Evolutionary conservation across 495 filamentous ascomycete genomes (phyloP).

Genomic region (Aspergillus cristatus): DNA sequence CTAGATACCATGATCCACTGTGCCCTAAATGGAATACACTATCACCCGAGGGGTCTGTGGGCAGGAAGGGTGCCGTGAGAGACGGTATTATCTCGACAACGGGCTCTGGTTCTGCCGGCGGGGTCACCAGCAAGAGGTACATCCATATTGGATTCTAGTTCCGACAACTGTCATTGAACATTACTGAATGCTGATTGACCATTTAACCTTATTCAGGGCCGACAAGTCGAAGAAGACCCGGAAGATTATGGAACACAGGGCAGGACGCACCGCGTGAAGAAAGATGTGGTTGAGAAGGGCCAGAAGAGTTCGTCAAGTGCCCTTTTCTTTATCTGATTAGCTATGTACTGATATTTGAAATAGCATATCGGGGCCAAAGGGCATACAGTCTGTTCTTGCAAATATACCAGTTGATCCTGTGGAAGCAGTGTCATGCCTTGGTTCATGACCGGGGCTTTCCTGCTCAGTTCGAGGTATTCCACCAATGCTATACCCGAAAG

Average conservation of each 20-base stretch:
- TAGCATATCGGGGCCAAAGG: constrained; percentile 49
- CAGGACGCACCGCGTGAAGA: constrained; percentile 45
- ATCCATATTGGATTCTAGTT: constrained; percentile 3
- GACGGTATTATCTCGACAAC: constrained; percentile 52
- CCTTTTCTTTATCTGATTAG: not conserved
- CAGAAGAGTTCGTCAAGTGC: constrained; percentile 31
- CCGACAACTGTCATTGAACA: not conserved
- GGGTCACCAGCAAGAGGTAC: constrained; percentile 56
- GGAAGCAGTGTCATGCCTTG: constrained; percentile 61
- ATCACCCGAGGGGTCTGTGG: constrained; percentile 47
- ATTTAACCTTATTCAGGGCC: no score
- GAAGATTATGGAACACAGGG: constrained; percentile 65
- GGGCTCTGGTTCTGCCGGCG: constrained; percentile 57
- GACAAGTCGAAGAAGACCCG: constrained; percentile 59
- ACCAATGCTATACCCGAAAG: no score
- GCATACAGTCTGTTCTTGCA: constrained; percentile 74
- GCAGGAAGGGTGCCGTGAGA: constrained; percentile 55
- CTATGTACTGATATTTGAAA: constrained; percentile 8
- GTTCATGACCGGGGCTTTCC: constrained; percentile 54
- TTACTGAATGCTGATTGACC: not conserved
- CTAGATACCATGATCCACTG: constrained; percentile 20
- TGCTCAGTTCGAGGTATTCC: constrained; percentile 50
- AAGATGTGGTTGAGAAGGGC: constrained; percentile 42
- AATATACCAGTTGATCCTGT: constrained; percentile 73
- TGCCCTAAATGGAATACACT: constrained; percentile 43